Evolutionary conservation across 140 eudicot genomes (phyloP), one percentile per base, ranked within the genome.

Genomic region (Flaveria floridana): DNA sequence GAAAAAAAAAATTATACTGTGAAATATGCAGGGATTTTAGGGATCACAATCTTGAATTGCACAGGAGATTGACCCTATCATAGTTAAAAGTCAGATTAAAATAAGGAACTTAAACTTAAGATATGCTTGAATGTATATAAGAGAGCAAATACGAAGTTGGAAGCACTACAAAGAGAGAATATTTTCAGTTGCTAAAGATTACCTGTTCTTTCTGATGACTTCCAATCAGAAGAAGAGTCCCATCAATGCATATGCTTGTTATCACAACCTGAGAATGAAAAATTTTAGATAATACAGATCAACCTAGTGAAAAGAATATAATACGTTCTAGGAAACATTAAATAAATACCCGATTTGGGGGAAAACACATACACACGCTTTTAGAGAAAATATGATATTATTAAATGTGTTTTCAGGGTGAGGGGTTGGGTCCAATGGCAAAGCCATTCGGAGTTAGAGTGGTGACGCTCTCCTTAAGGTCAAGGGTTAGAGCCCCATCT

Each of bases 11-110:
- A 34, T 4, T 86, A 9, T 86, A 90, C 99, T 79, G 99, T 93
- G 81, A 93, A 93, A 88, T 93, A 93, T 52, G 99, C 97, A 57
- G 97, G 99, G 57, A 90, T 86, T 79, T 90, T 88, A 70, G 97
- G 97, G 74, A 90, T 93, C 66, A 42, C 74, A 57, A 93, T 93
- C 83, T 83, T 88, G 91, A 93, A 93, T 73, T 93, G 99, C 75
- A 70, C 84, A 41, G 97, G 91, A 79, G 96, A 64, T 82, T 90
- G 89, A 76, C 87, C 97, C 99, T 93, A 48, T 64, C 46, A 82
- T 48, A 62, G 70, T 51, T 70, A 71, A n/a, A 53, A 52, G 47
- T 30, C 50, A 64, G 47, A 68, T 44, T 63, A 34, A 65, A 30
- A 63, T 12, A 58, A 77, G 71, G 59, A 47, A 58, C 13, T 61